These are phyloP conservation scores for Collybia nuda DNA, from an alignment of 768 basidiomycete species.

Conservation along the genomic window DNA sequence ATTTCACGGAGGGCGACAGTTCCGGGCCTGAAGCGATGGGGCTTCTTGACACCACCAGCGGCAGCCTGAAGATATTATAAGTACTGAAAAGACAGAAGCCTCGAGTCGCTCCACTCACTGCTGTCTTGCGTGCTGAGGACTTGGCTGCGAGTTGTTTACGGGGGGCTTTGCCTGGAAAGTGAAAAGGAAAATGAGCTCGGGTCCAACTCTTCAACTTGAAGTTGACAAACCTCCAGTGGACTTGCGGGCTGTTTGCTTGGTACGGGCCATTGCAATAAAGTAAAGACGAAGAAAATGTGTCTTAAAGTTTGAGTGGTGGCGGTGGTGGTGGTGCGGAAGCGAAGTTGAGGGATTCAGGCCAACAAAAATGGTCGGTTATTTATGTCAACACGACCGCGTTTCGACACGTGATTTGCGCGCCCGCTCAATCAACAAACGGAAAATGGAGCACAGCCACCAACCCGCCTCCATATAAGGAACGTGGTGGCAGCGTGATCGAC, in stretches of 20 bases:
- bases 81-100: neutral
- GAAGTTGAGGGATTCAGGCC: slow-evolving; percentile 1
- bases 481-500: slow-evolving; percentile 14
- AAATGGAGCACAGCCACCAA: slow-evolving; percentile 52
- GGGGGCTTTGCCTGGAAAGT: slow-evolving; percentile 50
- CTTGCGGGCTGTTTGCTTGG: slow-evolving; percentile 87
- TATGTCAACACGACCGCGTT: slow-evolving; percentile 24
- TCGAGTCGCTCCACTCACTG: slow-evolving; percentile 31
- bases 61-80: slow-evolving; percentile 31
- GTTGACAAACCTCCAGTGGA: slow-evolving; percentile 68
- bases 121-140: slow-evolving; percentile 62
- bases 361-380: slow-evolving; percentile 13
- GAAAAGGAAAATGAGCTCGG: slow-evolving; percentile 29
- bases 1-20: slow-evolving; percentile 22
- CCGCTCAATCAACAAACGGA: slow-evolving; percentile 39
- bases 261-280: slow-evolving; percentile 60
- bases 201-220: slow-evolving; percentile 37
- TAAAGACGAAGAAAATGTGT: slow-evolving; percentile 13
- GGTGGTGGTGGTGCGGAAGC: slow-evolving; percentile 10
- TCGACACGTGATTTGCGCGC: slow-evolving; percentile 38
- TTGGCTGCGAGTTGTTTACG: slow-evolving; percentile 74
- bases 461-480: slow-evolving; percentile 34
- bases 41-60: slow-evolving; percentile 92
- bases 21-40: slow-evolving; percentile 64
- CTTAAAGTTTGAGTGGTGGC: slow-evolving; percentile 1